These are phyloP conservation scores for Suillus occidentalis DNA, from an alignment of 768 basidiomycete genomes.

Conservation along the genomic window DNA sequence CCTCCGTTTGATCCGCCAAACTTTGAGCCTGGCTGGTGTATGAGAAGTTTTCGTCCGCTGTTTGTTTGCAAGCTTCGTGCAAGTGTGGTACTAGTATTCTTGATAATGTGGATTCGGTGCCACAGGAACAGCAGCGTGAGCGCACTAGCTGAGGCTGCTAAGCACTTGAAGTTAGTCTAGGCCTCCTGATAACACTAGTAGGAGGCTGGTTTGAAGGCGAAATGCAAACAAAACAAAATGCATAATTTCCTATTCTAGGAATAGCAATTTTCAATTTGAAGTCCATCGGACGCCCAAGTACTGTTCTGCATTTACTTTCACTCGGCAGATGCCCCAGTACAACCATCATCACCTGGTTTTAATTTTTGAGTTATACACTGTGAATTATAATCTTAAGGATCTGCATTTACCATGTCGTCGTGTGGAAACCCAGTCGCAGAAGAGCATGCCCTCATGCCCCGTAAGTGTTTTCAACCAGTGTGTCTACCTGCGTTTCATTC, in stretches of 20 bases:
- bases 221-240: too few relatives aligned
- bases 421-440: slow-evolving; percentile 68
- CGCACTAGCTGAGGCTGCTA: neutral
- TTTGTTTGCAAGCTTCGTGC: too few relatives aligned
- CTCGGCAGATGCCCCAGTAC: neutral
- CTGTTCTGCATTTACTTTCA: too few relatives aligned
- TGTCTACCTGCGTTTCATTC: neutral
- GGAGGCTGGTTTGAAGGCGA: too few relatives aligned
- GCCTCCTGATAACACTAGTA: too few relatives aligned
- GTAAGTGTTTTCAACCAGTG: slow-evolving; percentile 39
- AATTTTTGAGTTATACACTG: neutral
- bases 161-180: neutral
- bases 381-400: neutral
- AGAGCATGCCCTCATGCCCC: slow-evolving; percentile 63
- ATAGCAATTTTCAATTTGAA: neutral
- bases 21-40: too few relatives aligned
- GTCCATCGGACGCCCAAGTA: too few relatives aligned
- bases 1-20: too few relatives aligned
- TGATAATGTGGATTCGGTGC: neutral
- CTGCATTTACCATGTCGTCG: slow-evolving; percentile 33
- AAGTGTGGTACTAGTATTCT: neutral
- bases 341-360: neutral
- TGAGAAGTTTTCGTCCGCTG: too few relatives aligned
- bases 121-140: neutral
- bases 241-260: neutral